Percentiles rank a stretch among this genome's conserved stretches.
Evolutionary conservation across 2,329 filamentous ascomycete genomes (phyloP).

Genomic region (Sclerotinia subarctica): DNA sequence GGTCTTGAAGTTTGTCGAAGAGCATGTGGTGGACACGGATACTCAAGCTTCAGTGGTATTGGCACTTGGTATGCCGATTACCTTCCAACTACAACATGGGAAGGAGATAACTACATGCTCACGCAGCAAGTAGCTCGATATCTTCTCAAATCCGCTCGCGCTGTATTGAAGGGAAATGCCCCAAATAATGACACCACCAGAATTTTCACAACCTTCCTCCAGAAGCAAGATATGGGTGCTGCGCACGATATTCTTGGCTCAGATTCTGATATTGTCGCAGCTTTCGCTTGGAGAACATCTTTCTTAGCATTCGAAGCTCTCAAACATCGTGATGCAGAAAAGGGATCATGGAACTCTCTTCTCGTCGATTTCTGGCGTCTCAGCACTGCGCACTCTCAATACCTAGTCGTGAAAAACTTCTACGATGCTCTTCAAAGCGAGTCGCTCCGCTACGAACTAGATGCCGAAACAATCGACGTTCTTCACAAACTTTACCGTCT

Average conservation of each 20-base stretch:
- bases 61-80: conserved; percentile 73
- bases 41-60: conserved; percentile 73
- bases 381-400: conserved; percentile 71
- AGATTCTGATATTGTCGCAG: conserved; percentile 67
- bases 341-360: conserved; percentile 73
- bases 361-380: conserved; percentile 77
- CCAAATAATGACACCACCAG: conserved; percentile 65
- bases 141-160: conserved; percentile 71
- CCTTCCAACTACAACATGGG: conserved; percentile 57
- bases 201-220: conserved; percentile 63
- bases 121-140: conserved; percentile 77
- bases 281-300: conserved; percentile 72
- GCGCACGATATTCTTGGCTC: conserved; percentile 71
- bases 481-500: conserved; percentile 67
- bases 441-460: conserved; percentile 51
- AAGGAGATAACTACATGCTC: conserved; percentile 78
- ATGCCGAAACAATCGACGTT: conserved; percentile 54
- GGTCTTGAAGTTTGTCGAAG: conserved; percentile 72
- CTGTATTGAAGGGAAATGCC: conserved; percentile 62
- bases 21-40: conserved; percentile 75
- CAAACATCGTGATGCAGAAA: conserved; percentile 70
- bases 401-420: conserved; percentile 76
- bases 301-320: conserved; percentile 74
- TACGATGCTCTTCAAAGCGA: conserved; percentile 63
- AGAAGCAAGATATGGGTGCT: conserved; percentile 65